phyloP scores from a whole-genome alignment of 495 filamentous ascomycete genomes.

The Penicillium nucicola region DNA sequence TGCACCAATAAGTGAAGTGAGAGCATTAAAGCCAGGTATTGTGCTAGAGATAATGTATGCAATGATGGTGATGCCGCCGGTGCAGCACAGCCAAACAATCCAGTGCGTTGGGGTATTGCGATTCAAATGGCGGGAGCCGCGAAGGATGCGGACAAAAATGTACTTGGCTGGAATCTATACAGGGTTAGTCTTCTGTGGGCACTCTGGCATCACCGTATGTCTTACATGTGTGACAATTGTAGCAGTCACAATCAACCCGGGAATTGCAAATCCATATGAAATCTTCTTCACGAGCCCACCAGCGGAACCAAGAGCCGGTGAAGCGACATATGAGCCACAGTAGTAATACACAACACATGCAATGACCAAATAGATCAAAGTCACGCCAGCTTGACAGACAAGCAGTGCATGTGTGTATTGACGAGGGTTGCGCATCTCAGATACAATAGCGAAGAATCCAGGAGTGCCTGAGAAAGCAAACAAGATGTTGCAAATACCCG shows the following conservation, averaged over 20 bases:
- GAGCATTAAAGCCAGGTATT: conserved; percentile 61
- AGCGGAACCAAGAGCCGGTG: conserved; percentile 66
- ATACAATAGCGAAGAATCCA: conserved; percentile 65
- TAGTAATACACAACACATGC: conserved; percentile 66
- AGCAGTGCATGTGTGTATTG: conserved; percentile 56
- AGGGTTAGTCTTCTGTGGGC: conserved; percentile 40
- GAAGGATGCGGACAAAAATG: conserved; percentile 55
- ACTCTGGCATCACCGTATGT: conserved; percentile 25
- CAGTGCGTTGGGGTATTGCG: conserved; percentile 52
- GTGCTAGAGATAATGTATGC: conserved; percentile 65
- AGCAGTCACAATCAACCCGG: conserved; percentile 36
- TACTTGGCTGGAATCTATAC: conserved; percentile 44
- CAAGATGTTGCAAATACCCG: conserved; percentile 61
- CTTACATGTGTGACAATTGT: conserved; percentile 18
- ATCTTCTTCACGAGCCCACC: conserved; percentile 59
- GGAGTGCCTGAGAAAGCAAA: conserved; percentile 60
- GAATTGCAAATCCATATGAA: conserved; percentile 67
- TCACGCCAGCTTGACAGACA: conserved; percentile 36
- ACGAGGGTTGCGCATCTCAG: conserved; percentile 65
- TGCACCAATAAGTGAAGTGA: conserved; percentile 56
- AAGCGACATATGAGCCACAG: conserved; percentile 59
- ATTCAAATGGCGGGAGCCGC: conserved; percentile 46
- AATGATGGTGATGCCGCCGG: conserved; percentile 48
- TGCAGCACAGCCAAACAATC: conserved; percentile 55
- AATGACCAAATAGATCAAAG: conserved; percentile 61